Conservation (phyloP, 331 rosid genomes). For the Ulmus americana region DNA sequence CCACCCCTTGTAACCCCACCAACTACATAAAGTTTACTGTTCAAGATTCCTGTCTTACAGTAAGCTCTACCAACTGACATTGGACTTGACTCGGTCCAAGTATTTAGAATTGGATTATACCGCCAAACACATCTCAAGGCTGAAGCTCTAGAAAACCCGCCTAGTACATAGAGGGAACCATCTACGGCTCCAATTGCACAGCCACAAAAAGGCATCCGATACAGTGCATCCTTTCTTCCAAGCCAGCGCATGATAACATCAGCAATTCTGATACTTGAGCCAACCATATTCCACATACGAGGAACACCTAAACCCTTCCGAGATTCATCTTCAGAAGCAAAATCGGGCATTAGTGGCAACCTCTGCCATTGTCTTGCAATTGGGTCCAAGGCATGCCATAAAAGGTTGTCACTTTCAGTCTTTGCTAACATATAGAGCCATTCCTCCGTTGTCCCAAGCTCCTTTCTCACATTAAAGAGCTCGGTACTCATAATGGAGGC, state of each 20-base stretch:
- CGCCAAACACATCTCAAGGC: constrained; percentile 70
- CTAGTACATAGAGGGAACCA: constrained; percentile 77
- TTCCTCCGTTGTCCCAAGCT: constrained; percentile 67
- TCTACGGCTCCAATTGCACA: constrained; percentile 70
- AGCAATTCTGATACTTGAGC: constrained; percentile 53
- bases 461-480: constrained; percentile 59
- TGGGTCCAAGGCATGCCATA: constrained; percentile 75
- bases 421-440: constrained; percentile 73
- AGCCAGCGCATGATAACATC: constrained; percentile 67
- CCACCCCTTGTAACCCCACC: constrained; percentile 80
- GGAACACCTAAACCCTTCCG: constrained; percentile 45
- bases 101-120: constrained; percentile 51
- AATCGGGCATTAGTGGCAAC: constrained; percentile 63
- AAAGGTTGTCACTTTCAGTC: constrained; percentile 50
- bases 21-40: constrained; percentile 74
- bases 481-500: constrained; percentile 41
- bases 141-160: constrained; percentile 71
- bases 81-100: constrained; percentile 56
- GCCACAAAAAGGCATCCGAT: constrained; percentile 78
- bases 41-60: constrained; percentile 70
- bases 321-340: constrained; percentile 43
- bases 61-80: constrained; percentile 80
- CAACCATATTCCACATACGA: constrained; percentile 74
- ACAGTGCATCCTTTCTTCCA: constrained; percentile 54
- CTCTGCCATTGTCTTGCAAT: constrained; percentile 65